These are phyloP conservation scores for Tirmania nivea DNA, from an alignment of 495 filamentous ascomycete genomes.

Conservation along the genomic window DNA sequence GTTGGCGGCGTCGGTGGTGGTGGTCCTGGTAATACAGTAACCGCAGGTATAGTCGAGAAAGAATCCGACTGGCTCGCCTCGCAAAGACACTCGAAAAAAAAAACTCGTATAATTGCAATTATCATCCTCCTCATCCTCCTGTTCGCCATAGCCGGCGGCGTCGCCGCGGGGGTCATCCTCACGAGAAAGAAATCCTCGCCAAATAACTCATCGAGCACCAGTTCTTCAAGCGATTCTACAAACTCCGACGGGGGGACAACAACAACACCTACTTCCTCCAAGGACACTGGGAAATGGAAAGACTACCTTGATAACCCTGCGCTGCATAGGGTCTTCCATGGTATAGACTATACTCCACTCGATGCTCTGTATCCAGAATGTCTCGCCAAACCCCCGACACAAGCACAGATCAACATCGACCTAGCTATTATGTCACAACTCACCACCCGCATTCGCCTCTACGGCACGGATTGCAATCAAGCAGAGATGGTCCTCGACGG, in stretches of 20 bases:
- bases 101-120: conserved; percentile 46
- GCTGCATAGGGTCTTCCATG: conserved; percentile 83
- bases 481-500: conserved; percentile 83
- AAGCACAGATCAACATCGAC: conserved; percentile 88
- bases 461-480: conserved; percentile 96
- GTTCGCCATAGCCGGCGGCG: conserved; percentile 53
- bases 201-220: neutral
- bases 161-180: conserved; percentile 49
- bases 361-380: conserved; percentile 82
- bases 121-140: conserved; percentile 39
- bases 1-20: conserved; percentile 1
- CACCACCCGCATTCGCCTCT: conserved; percentile 72
- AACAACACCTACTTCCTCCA: neutral
- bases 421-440: conserved; percentile 79
- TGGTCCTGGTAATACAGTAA: conserved; percentile 4
- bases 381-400: conserved; percentile 50
- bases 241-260: conserved; percentile 13
- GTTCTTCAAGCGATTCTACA: conserved; percentile 5
- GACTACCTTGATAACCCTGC: conserved; percentile 52
- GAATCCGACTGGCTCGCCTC: conserved; percentile 32
- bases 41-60: conserved; percentile 25
- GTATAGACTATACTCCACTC: conserved; percentile 91
- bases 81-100: conserved; percentile 40
- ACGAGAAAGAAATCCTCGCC: conserved; percentile 20
- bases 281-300: conserved; percentile 40